phyloP scores from a whole-genome alignment of 768 basidiomycete species.

The Xerocomellus intermedius region DNA sequence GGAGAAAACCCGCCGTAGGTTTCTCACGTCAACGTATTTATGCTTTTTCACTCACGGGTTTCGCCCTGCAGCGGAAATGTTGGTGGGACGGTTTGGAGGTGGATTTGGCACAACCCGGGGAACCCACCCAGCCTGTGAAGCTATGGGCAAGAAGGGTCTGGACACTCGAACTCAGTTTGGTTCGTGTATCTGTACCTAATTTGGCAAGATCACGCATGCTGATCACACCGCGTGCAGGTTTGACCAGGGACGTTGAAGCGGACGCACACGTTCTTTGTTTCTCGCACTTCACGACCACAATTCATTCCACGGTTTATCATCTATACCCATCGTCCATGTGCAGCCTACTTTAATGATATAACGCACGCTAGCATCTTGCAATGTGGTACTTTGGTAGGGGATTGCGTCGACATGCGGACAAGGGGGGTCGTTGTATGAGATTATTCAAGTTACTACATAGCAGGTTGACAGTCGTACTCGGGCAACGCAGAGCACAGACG shows the following conservation, averaged over 20 bases:
- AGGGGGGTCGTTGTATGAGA: neutral
- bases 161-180: slow-evolving; percentile 96
- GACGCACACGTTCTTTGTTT: slow-evolving; percentile 5
- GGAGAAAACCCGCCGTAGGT: slow-evolving; percentile 99
- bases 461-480: neutral
- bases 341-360: slow-evolving; percentile 28
- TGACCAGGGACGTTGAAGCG: slow-evolving; percentile 8
- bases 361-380: slow-evolving; percentile 28
- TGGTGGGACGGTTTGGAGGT: slow-evolving; percentile 99
- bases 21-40: neutral
- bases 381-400: neutral
- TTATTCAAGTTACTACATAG: neutral
- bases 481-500: neutral
- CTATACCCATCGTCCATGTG: slow-evolving; percentile 28
- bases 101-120: slow-evolving; percentile 63
- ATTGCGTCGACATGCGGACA: neutral
- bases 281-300: slow-evolving; percentile 18
- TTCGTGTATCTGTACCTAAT: slow-evolving; percentile 34
- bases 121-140: slow-evolving; percentile 63
- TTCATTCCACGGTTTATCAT: slow-evolving; percentile 19
- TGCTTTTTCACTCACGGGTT: neutral
- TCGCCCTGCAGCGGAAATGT: slow-evolving; percentile 78
- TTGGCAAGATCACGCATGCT: neutral
- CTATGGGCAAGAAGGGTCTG: slow-evolving; percentile 97
- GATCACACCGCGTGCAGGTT: slow-evolving; percentile 15